Evolutionary conservation across 1,284 basidiomycete genomes (phyloP).

Genomic region (Takashimella koratensis): DNA sequence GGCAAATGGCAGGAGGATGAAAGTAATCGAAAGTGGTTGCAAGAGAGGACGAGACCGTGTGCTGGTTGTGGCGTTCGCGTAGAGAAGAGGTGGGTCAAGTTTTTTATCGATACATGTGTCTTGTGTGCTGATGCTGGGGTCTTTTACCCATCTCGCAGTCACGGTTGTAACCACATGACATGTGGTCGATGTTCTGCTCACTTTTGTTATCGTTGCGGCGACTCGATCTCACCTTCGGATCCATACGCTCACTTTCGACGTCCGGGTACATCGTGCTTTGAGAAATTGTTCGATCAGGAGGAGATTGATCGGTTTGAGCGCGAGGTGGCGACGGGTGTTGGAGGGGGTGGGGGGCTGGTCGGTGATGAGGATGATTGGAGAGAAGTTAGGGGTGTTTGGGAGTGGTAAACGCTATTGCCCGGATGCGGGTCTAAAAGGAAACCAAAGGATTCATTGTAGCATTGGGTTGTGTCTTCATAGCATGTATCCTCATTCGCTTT

Average conservation of each 20-base stretch:
- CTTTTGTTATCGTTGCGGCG: conserved; percentile 46
- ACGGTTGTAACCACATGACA: conserved; percentile 50
- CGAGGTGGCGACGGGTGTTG: not conserved
- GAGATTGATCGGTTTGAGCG: not conserved
- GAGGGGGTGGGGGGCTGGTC: not conserved
- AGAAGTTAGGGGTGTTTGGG: not conserved
- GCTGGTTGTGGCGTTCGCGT: conserved; percentile 43
- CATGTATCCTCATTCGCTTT: no score
- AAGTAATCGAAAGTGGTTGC: conserved; percentile 42
- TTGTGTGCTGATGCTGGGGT: not conserved
- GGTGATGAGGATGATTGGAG: not conserved
- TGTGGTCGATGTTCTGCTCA: conserved; percentile 41
- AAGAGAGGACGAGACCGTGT: conserved; percentile 37
- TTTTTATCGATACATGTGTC: not conserved
- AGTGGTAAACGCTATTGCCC: not conserved
- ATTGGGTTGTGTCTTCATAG: no score
- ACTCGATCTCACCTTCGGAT: conserved; percentile 31
- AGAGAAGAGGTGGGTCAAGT: conserved; percentile 35
- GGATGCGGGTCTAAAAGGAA: no score
- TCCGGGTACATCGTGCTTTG: conserved; percentile 34
- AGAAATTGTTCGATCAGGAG: conserved; percentile 43
- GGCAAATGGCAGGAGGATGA: conserved; percentile 37
- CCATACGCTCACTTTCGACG: conserved; percentile 44
- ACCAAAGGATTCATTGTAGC: no score
- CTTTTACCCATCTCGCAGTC: conserved; percentile 8